Evolutionary conservation across 345 rosid genomes (phyloP).

Genomic region (Moricandia moricandioides): DNA sequence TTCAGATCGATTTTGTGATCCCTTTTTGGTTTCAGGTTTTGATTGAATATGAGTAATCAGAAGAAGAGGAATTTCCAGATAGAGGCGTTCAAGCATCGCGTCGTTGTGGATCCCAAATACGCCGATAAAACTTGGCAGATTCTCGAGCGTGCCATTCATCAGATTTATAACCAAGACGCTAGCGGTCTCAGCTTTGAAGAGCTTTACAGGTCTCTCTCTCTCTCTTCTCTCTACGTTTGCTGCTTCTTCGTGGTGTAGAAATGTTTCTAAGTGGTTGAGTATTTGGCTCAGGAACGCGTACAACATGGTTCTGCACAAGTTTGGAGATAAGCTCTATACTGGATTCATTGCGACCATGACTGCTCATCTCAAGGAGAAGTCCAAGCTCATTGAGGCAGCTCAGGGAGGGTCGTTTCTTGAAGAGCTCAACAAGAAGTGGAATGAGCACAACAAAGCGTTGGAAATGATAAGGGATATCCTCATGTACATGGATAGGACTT

Average conservation of each 20-base stretch:
- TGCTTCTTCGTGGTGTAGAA: background rate
- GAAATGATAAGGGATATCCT: constrained; percentile 97
- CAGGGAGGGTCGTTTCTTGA: constrained; percentile 91
- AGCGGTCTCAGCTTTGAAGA: constrained; percentile 98
- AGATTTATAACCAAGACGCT: constrained; percentile 98
- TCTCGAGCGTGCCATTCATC: constrained; percentile 94
- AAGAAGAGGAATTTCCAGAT: constrained; percentile 97
- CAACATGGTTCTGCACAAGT: constrained; percentile 97
- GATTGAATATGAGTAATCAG: constrained; percentile 65
- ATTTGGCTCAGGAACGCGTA: constrained; percentile 72
- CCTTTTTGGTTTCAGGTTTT: constrained; percentile 1
- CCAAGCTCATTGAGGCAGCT: constrained; percentile 77
- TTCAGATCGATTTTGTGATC: constrained; percentile 17
- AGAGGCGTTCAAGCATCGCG: constrained; percentile 97
- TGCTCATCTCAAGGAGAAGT: constrained; percentile 75
- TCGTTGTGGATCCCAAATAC: constrained; percentile 95
- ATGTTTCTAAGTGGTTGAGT: background rate
- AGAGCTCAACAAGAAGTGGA: constrained; percentile 96
- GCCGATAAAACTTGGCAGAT: constrained; percentile 98
- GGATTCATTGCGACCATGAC: constrained; percentile 92
- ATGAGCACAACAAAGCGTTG: constrained; percentile 93
- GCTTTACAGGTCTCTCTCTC: constrained; percentile 67
- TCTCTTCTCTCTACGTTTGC: too few species aligned
- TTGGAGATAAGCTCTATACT: constrained; percentile 79
- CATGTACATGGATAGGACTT: constrained; percentile 98